Conservation (phyloP, 2,329 filamentous ascomycete species). For the Microdochium bolleyi region DNA sequence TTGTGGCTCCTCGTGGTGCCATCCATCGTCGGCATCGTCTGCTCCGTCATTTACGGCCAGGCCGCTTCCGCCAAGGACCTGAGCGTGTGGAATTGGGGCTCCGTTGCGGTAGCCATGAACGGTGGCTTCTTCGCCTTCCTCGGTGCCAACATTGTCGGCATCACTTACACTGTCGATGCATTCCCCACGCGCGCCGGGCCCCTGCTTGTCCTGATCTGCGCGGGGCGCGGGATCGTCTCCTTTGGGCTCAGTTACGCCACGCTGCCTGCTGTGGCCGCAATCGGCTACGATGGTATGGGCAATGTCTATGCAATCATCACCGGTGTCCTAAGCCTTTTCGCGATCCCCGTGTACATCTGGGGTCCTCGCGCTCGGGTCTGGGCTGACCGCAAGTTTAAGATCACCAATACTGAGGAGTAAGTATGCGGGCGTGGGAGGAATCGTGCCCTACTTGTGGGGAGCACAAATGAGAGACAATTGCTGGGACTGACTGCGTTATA, state of each 20-base stretch:
- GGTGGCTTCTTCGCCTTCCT: constrained; percentile 15
- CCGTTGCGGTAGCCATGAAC: constrained; percentile 9
- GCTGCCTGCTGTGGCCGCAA: constrained; percentile 8
- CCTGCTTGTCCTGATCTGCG: constrained; percentile 14
- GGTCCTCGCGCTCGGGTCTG: no score
- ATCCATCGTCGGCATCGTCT: constrained; percentile 1
- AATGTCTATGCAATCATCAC: constrained; percentile 11
- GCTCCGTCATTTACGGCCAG: constrained; percentile 7
- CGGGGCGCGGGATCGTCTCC: constrained; percentile 13
- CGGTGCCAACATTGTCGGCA: constrained; percentile 14
- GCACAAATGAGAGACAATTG: no score
- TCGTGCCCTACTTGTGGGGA: no score
- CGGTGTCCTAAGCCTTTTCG: constrained; percentile 2
- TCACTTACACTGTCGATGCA: constrained; percentile 17
- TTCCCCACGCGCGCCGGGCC: constrained; percentile 18
- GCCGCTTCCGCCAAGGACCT: constrained; percentile 21
- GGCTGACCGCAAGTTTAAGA: no score
- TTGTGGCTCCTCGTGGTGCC: constrained; percentile 1
- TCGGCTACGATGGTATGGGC: constrained; percentile 11
- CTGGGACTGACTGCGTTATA: no score
- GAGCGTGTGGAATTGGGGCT: constrained; percentile 8
- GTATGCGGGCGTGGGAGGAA: no score
- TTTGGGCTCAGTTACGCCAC: constrained; percentile 16
- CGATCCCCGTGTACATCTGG: no score
- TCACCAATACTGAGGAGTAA: no score